These are phyloP conservation scores for Rhododendron simsii DNA, from an alignment of 148 eudicot genomes.

Conservation along the genomic window DNA sequence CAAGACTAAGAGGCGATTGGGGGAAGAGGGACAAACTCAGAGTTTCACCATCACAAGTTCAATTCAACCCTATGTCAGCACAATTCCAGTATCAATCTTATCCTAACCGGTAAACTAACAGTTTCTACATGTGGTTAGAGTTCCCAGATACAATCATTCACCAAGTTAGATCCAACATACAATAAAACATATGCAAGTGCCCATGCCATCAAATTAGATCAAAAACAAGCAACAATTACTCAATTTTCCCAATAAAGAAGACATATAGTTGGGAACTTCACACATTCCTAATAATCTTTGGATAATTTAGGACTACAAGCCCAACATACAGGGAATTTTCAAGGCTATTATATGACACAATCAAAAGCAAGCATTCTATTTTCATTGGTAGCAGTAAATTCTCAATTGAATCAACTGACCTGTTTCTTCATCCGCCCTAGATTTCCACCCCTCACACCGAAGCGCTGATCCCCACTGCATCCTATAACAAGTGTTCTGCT, in stretches of 20 bases:
- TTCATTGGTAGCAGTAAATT: not conserved
- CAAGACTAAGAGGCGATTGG: not conserved
- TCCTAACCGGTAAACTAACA: not conserved
- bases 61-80: not conserved
- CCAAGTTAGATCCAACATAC: not conserved
- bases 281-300: not conserved
- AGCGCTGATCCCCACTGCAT: constrained; percentile 86
- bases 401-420: constrained; percentile 36
- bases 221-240: not conserved
- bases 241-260: not conserved
- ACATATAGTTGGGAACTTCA: not conserved
- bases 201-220: not conserved
- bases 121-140: not conserved
- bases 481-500: constrained; percentile 93
- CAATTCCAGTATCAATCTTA: not conserved
- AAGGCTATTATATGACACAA: not conserved
- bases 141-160: not conserved
- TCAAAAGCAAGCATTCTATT: not conserved
- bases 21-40: not conserved
- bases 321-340: not conserved
- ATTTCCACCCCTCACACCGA: constrained; percentile 86
- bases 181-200: not conserved
- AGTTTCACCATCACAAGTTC: not conserved
- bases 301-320: not conserved
- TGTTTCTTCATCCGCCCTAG: constrained; percentile 71